Percentiles rank a stretch among this genome's conserved stretches.
phyloP scores from a whole-genome alignment of 2,329 filamentous ascomycete genomes.

The Diplodia seriata region DNA sequence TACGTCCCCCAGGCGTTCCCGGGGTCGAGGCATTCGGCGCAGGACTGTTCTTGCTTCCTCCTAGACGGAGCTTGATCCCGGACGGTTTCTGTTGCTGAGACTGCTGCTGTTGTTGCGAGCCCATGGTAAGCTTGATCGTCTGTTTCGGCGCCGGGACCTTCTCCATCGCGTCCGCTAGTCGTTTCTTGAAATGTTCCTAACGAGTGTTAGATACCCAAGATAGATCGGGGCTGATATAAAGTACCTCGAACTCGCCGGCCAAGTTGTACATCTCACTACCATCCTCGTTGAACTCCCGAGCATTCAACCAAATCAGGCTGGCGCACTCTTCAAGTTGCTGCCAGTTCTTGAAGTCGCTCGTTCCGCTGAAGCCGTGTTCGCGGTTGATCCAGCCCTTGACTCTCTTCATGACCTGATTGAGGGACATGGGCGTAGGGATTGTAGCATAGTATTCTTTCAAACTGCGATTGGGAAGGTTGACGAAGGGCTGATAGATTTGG shows the following conservation, averaged over 20 bases:
- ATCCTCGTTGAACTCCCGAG: conserved; percentile 89
- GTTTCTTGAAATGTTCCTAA: conserved; percentile 71
- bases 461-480: conserved; percentile 76
- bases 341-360: conserved; percentile 82
- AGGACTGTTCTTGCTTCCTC: conserved; percentile 53
- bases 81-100: conserved; percentile 47
- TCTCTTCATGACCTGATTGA: conserved; percentile 78
- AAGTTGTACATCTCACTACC: conserved; percentile 82
- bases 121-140: conserved; percentile 81
- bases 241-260: conserved; percentile 79
- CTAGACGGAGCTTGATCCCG: conserved; percentile 72
- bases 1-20: conserved; percentile 50
- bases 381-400: conserved; percentile 76
- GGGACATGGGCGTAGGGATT: conserved; percentile 79
- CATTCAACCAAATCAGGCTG: conserved; percentile 85
- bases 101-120: conserved; percentile 13
- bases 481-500: conserved; percentile 75
- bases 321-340: conserved; percentile 79
- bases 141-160: conserved; percentile 76
- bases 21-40: conserved; percentile 40
- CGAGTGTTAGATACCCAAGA: neutral
- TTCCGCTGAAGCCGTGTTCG: conserved; percentile 60
- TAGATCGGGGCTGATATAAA: conserved; percentile 34
- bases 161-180: conserved; percentile 74
- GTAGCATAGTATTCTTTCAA: conserved; percentile 87